Percentiles rank a stretch among this genome's conserved stretches.
These are phyloP conservation scores for Candida orba DNA, from an alignment of 805 yeast genomes.

Conservation along the genomic window DNA sequence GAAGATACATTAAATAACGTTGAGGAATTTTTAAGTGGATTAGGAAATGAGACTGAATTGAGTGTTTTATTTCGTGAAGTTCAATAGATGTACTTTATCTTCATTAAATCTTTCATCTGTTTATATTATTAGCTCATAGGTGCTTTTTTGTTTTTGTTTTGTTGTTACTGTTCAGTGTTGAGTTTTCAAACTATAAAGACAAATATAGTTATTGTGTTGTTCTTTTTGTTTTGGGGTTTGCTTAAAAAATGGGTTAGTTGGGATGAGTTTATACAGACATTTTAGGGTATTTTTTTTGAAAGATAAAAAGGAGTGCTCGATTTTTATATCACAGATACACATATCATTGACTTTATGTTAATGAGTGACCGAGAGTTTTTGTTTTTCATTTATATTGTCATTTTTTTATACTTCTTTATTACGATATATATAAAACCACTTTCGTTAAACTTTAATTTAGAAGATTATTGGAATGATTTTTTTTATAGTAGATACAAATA, in stretches of 20 bases:
- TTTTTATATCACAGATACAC: too few species aligned
- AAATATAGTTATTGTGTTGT: neutral
- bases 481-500: too few species aligned
- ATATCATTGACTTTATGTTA: too few species aligned
- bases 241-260: neutral
- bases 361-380: neutral
- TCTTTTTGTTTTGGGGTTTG: neutral
- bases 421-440: too few species aligned
- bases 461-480: too few species aligned
- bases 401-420: too few species aligned
- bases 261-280: neutral
- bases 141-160: neutral
- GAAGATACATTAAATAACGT: constrained; percentile 70
- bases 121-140: neutral
- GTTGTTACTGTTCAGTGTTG: too few species aligned
- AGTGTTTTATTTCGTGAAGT: constrained; percentile 28
- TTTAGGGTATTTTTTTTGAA: neutral
- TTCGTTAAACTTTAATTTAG: too few species aligned
- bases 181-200: too few species aligned
- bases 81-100: neutral
- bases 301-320: too few species aligned
- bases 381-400: neutral
- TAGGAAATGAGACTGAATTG: constrained; percentile 36
- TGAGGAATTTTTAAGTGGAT: constrained; percentile 57
- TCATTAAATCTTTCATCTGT: neutral